Evolutionary conservation across 2,329 filamentous ascomycete species (phyloP).

Genomic region (Teratosphaeria viscida): DNA sequence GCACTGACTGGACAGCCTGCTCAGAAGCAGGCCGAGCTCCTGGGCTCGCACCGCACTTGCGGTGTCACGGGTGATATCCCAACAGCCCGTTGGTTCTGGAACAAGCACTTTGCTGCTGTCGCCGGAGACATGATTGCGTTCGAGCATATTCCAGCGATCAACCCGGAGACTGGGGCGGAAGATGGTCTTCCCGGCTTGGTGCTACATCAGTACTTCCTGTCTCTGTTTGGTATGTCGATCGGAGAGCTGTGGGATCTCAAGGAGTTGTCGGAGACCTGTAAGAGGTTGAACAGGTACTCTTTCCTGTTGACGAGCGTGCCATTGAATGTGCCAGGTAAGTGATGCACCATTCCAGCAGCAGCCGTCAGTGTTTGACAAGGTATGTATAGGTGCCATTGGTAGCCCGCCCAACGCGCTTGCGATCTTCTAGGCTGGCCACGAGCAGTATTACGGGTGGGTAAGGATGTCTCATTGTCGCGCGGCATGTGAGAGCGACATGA

Average conservation of each 20-base stretch:
- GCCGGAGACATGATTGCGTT: constrained; percentile 47
- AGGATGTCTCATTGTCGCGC: background rate
- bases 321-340: constrained; percentile 31
- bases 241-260: constrained; percentile 39
- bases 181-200: constrained; percentile 15
- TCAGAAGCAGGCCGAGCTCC: constrained; percentile 29
- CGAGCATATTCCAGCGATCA: constrained; percentile 31
- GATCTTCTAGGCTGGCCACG: constrained; percentile 17
- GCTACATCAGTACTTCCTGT: constrained; percentile 32
- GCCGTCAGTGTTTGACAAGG: background rate
- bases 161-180: constrained; percentile 14
- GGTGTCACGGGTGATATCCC: constrained; percentile 39
- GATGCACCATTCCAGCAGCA: too few relatives aligned
- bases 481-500: background rate
- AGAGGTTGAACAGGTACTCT: constrained; percentile 28
- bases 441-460: background rate
- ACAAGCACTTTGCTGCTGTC: constrained; percentile 45
- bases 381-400: constrained; percentile 10
- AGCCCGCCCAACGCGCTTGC: constrained; percentile 25
- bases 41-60: constrained; percentile 29
- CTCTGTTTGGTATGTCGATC: constrained; percentile 34
- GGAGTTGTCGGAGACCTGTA: constrained; percentile 28
- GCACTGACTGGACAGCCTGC: constrained; percentile 31
- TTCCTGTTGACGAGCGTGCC: constrained; percentile 37
- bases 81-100: constrained; percentile 48